phyloP scores from a whole-genome alignment of 805 yeast species.

The Nakazawaea peltata region DNA sequence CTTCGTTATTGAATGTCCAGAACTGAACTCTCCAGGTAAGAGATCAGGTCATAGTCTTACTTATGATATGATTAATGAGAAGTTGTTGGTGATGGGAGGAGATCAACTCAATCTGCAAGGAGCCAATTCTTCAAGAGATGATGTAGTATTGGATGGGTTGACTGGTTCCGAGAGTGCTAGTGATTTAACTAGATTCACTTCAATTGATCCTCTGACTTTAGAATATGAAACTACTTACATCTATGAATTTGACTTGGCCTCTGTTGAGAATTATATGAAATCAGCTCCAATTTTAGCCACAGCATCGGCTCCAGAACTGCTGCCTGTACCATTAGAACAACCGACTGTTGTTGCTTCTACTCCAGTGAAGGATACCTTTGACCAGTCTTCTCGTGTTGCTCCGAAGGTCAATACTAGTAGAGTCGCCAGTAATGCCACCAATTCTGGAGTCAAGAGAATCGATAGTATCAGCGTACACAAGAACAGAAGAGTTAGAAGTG shows the following conservation, averaged over 20 bases:
- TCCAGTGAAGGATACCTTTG: conserved; percentile 1
- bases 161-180: conserved; percentile 32
- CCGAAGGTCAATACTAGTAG: conserved; percentile 5
- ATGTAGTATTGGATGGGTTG: conserved; percentile 42
- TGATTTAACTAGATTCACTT: conserved; percentile 15
- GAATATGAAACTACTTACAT: conserved; percentile 23
- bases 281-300: neutral
- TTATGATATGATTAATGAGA: conserved; percentile 54
- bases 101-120: conserved; percentile 65
- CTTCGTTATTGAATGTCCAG: conserved; percentile 42
- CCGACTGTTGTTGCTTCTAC: neutral
- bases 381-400: conserved; percentile 2
- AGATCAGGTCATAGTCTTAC: conserved; percentile 91
- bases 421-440: neutral
- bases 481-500: conserved; percentile 7
- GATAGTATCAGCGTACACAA: conserved; percentile 10
- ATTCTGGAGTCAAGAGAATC: conserved; percentile 5
- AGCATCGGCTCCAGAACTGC: neutral
- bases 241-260: conserved; percentile 25
- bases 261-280: conserved; percentile 2
- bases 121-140: conserved; percentile 24
- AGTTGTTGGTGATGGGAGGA: conserved; percentile 85
- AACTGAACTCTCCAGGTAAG: conserved; percentile 57
- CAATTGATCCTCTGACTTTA: conserved; percentile 22
- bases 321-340: neutral